These are phyloP conservation scores for Davidsoniella neocaledoniae DNA, from an alignment of 2,329 filamentous ascomycete species.

Conservation along the genomic window DNA sequence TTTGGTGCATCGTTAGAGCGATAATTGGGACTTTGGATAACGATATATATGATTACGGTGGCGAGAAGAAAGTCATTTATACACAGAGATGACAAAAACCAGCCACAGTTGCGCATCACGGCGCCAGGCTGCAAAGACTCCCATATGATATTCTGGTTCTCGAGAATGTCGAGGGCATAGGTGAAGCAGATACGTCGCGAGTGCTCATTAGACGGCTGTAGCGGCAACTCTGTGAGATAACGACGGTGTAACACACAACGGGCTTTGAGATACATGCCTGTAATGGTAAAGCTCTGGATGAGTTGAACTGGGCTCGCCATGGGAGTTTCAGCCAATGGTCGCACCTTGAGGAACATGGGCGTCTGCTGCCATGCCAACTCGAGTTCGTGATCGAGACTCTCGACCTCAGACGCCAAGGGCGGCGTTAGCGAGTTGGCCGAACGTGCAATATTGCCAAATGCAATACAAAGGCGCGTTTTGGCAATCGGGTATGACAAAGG, in stretches of 20 bases:
- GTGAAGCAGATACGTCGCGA: conserved; percentile 34
- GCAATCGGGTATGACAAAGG: conserved; percentile 36
- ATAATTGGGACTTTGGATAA: conserved; percentile 28
- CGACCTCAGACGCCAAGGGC: conserved; percentile 32
- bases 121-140: conserved; percentile 35
- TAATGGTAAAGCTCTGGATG: conserved; percentile 36
- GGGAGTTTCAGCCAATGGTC: conserved; percentile 30
- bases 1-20: conserved; percentile 19
- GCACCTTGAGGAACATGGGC: conserved; percentile 31
- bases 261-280: conserved; percentile 35
- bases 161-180: conserved; percentile 30
- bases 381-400: conserved; percentile 29
- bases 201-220: conserved; percentile 30
- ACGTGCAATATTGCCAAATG: conserved; percentile 33
- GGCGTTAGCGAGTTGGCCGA: conserved; percentile 31
- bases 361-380: conserved; percentile 28
- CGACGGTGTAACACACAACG: conserved; percentile 39
- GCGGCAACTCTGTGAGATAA: conserved; percentile 29
- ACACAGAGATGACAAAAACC: conserved; percentile 40
- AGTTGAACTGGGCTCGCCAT: conserved; percentile 26
- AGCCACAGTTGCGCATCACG: conserved; percentile 32
- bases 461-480: conserved; percentile 30
- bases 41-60: conserved; percentile 41
- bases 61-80: conserved; percentile 46
- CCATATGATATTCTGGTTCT: conserved; percentile 30